phyloP scores from a whole-genome alignment of 139 green algal genomes.

The Chlorella ohadii region DNA sequence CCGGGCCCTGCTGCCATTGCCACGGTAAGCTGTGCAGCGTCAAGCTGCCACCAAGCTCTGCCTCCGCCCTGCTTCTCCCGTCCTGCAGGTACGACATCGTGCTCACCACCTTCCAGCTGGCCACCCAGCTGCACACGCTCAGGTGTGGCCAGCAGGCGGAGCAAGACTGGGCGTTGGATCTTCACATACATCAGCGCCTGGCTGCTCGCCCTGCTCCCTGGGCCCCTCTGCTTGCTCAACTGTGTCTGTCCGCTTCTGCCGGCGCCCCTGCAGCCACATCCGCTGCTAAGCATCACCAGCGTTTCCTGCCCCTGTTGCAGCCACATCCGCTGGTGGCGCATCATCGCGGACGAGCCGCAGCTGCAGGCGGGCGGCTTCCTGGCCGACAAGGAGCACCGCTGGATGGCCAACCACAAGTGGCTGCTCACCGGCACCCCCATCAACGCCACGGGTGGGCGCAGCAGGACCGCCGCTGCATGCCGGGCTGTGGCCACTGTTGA shows the following conservation, averaged over 20 bases:
- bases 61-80: no score
- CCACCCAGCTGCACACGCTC: slow-evolving; percentile 13
- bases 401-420: slow-evolving; percentile 34
- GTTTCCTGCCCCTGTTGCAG: not conserved
- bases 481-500: no score
- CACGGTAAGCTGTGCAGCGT: no score
- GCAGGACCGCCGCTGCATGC: not conserved
- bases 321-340: slow-evolving; percentile 34
- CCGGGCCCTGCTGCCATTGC: no score
- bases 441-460: slow-evolving; percentile 8
- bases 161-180: no score
- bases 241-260: no score
- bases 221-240: no score
- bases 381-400: slow-evolving; percentile 2
- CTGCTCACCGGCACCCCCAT: slow-evolving; percentile 40
- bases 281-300: no score
- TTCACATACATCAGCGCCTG: no score
- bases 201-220: no score
- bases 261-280: slow-evolving; percentile 8
- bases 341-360: slow-evolving; percentile 44
- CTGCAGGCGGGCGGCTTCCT: slow-evolving; percentile 30
- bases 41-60: no score
- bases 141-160: not conserved
- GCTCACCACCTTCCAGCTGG: slow-evolving; percentile 34
- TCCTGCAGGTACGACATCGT: slow-evolving; percentile 5